A percentile compares a stretch with the other conserved stretches of the same genome.
Conservation (phyloP, 1,284 basidiomycete genomes). For the Quambalaria eucalypti region DNA sequence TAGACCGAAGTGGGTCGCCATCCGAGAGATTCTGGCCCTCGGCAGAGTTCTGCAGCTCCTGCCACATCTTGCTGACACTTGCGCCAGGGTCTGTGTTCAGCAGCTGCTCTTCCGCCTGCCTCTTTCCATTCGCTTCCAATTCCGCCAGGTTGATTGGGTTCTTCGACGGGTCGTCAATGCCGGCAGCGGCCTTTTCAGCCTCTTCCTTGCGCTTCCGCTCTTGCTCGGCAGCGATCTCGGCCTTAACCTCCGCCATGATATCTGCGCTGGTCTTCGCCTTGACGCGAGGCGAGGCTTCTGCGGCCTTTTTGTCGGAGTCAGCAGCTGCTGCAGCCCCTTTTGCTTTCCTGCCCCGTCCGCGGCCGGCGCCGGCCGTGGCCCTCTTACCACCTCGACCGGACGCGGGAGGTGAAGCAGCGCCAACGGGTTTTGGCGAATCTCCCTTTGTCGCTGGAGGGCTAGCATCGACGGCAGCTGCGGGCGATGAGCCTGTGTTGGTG, state of each 20-base stretch:
- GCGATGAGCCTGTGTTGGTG: constrained; percentile 3
- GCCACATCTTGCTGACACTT: constrained; percentile 27
- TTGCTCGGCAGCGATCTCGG: constrained; percentile 33
- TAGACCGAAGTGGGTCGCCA: constrained; percentile 17
- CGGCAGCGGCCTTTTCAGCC: constrained; percentile 6
- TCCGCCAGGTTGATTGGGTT: constrained; percentile 18
- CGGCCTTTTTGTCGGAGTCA: constrained; percentile 10
- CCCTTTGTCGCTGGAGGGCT: constrained; percentile 9
- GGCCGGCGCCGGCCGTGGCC: constrained; percentile 15
- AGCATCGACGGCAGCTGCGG: neutral
- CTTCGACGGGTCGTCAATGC: constrained; percentile 14
- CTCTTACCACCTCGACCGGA: constrained; percentile 27
- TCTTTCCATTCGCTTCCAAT: constrained; percentile 18
- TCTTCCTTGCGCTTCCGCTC: constrained; percentile 12
- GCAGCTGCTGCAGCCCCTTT: constrained; percentile 20
- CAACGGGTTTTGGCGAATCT: constrained; percentile 23
- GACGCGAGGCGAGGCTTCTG: constrained; percentile 12
- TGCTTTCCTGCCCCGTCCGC: constrained; percentile 24
- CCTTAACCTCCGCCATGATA: constrained; percentile 41
- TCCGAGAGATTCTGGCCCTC: constrained; percentile 10
- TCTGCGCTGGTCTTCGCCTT: constrained; percentile 36
- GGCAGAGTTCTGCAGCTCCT: constrained; percentile 20
- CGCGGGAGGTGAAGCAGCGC: constrained; percentile 20
- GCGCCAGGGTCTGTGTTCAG: constrained; percentile 21
- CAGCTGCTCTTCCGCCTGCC: constrained; percentile 18